Evolutionary conservation across 2,329 filamentous ascomycete genomes (phyloP).

Genomic region (Mycosphaerella sp.): DNA sequence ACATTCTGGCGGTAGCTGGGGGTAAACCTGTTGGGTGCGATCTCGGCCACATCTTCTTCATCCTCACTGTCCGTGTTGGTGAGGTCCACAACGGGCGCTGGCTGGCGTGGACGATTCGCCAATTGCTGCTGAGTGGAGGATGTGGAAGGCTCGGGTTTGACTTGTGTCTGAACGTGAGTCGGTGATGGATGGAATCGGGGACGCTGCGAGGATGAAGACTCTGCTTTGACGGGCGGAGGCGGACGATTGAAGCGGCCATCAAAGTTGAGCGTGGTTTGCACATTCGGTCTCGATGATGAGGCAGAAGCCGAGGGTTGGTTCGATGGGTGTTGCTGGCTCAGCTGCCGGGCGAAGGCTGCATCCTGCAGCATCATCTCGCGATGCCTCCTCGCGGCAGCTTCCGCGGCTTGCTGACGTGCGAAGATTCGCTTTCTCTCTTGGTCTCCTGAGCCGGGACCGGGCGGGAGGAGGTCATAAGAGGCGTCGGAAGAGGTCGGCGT

Average conservation of each 20-base stretch:
- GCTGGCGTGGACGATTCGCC: conserved; percentile 13
- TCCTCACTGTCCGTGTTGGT: conserved; percentile 30
- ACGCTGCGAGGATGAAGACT: conserved; percentile 11
- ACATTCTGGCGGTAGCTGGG: conserved; percentile 18
- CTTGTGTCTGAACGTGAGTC: conserved; percentile 3
- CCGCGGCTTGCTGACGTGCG: conserved; percentile 12
- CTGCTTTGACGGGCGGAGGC: conserved; percentile 15
- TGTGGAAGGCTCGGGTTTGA: conserved; percentile 9
- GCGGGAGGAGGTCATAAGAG: conserved; percentile 21
- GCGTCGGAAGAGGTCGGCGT: conserved; percentile 25
- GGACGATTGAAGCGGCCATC: conserved; percentile 25
- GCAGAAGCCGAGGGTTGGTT: conserved; percentile 6
- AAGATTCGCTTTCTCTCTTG: conserved; percentile 8
- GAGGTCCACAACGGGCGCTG: conserved; percentile 28
- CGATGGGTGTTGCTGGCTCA: conserved; percentile 21
- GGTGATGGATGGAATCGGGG: neutral
- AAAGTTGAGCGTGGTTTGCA: conserved; percentile 30
- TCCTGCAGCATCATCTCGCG: conserved; percentile 22
- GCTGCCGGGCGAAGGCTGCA: conserved; percentile 24
- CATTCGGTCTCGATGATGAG: conserved; percentile 22
- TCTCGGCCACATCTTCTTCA: conserved; percentile 28
- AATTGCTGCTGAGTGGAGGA: conserved; percentile 10
- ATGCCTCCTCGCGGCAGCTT: conserved; percentile 12
- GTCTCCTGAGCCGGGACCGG: conserved; percentile 2
- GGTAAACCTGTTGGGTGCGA: conserved; percentile 21